Conservation (phyloP, 371 early-diverging fungal genomes). For the Apophysomyces ossiformis region DNA sequence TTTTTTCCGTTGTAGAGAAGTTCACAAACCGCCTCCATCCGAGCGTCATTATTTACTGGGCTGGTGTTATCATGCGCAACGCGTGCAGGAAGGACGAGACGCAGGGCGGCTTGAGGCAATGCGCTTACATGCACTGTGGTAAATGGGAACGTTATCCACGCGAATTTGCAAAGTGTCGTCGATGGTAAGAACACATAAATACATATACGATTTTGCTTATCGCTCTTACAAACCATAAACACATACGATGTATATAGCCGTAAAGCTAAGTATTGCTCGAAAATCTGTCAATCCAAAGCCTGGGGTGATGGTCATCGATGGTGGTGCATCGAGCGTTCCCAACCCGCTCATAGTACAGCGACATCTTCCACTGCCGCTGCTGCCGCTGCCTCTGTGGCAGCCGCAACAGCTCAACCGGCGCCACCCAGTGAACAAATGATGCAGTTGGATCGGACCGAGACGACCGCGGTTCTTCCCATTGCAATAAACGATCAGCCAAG, state of each 20-base stretch:
- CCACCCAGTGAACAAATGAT: constrained; percentile 43
- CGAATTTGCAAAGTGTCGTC: constrained; percentile 82
- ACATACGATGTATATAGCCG: constrained; percentile 33
- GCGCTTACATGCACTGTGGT: constrained; percentile 77
- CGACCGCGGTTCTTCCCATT: constrained; percentile 32
- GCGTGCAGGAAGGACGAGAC: constrained; percentile 79
- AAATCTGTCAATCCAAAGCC: constrained; percentile 74
- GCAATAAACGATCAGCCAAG: constrained; percentile 26
- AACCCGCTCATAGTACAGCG: constrained; percentile 28
- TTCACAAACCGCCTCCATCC: constrained; percentile 73
- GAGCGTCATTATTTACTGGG: constrained; percentile 76
- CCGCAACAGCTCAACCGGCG: constrained; percentile 35
- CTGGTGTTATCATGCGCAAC: constrained; percentile 82
- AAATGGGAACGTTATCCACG: constrained; percentile 78
- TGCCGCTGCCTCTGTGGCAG: constrained; percentile 32
- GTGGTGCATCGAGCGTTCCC: constrained; percentile 78
- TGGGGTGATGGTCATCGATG: constrained; percentile 82
- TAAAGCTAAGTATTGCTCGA: constrained; percentile 82
- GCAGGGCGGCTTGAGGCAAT: constrained; percentile 72
- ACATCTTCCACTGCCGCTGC: constrained; percentile 42
- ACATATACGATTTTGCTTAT: too few relatives aligned
- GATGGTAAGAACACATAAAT: constrained; percentile 50
- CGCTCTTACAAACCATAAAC: too few relatives aligned
- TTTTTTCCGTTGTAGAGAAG: constrained; percentile 78
- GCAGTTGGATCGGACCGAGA: constrained; percentile 29